phyloP scores from a whole-genome alignment of 2,329 filamentous ascomycete species.

The Torrubiellomyces zombiae region DNA sequence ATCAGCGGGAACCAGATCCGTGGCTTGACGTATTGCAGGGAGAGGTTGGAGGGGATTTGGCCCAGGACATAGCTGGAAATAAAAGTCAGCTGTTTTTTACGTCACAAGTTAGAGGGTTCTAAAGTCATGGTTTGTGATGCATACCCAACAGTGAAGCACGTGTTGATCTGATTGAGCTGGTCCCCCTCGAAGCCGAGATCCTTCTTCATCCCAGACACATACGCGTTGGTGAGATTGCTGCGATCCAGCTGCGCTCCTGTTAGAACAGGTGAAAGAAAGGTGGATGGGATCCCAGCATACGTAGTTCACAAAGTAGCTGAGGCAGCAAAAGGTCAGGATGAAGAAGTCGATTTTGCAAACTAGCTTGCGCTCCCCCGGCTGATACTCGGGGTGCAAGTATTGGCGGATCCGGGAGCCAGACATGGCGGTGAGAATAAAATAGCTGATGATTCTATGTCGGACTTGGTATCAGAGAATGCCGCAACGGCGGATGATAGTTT shows the following conservation, averaged over 20 bases:
- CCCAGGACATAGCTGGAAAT: constrained; percentile 28
- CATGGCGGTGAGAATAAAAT: constrained; percentile 1
- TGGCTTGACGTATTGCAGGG: constrained; percentile 45
- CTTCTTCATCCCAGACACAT: constrained; percentile 28
- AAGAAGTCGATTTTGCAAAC: constrained; percentile 39
- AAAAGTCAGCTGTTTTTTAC: too few species aligned
- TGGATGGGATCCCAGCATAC: background rate
- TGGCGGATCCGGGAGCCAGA: constrained; percentile 9
- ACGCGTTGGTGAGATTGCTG: constrained; percentile 21
- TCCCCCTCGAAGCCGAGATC: constrained; percentile 28
- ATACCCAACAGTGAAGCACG: constrained; percentile 43
- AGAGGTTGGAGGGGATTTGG: constrained; percentile 45
- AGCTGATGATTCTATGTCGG: too few species aligned
- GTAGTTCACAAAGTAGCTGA: constrained; percentile 4
- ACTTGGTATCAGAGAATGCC: too few species aligned
- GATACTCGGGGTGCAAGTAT: constrained; percentile 18
- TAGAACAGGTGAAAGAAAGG: too few species aligned
- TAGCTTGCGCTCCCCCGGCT: constrained; percentile 24
- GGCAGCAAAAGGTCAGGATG: constrained; percentile 4
- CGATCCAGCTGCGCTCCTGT: constrained; percentile 15
- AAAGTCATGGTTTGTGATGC: constrained; percentile 11
- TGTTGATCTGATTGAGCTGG: constrained; percentile 32
- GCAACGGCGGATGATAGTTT: too few species aligned
- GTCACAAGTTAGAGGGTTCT: background rate
- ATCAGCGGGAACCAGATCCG: constrained; percentile 46